Evolutionary conservation across 2,329 filamentous ascomycete genomes (phyloP).

Genomic region (Pyrenophora teres): DNA sequence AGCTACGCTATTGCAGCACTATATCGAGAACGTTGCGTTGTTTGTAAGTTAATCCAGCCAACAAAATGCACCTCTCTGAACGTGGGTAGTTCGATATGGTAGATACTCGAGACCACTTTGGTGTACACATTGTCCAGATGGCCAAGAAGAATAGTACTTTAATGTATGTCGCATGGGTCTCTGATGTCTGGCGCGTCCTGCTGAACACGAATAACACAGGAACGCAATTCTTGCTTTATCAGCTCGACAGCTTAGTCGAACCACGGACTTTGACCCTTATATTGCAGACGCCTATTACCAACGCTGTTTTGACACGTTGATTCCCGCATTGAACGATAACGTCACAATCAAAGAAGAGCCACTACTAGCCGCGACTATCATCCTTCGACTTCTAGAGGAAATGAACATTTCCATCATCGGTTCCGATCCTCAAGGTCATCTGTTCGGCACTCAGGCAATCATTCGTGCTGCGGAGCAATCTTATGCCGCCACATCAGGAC

Average conservation of each 20-base stretch:
- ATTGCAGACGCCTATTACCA: constrained; percentile 51
- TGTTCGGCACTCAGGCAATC: constrained; percentile 47
- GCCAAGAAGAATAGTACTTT: constrained; percentile 47
- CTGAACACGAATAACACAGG: background rate
- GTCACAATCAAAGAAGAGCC: constrained; percentile 49
- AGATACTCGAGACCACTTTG: constrained; percentile 41
- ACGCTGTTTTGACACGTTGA: constrained; percentile 48
- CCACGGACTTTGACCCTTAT: constrained; percentile 47
- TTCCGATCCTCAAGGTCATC: constrained; percentile 45
- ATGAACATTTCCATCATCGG: constrained; percentile 49
- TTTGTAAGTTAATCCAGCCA: constrained; percentile 30
- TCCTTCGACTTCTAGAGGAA: constrained; percentile 49
- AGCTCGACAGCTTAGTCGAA: constrained; percentile 50
- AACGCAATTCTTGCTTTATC: constrained; percentile 52
- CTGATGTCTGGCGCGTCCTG: too few species aligned
- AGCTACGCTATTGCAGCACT: constrained; percentile 45
- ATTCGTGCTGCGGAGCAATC: constrained; percentile 43
- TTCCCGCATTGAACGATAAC: constrained; percentile 48
- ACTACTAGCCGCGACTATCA: constrained; percentile 49
- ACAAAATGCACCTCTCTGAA: background rate
- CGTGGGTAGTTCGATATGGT: constrained; percentile 43
- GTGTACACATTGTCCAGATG: constrained; percentile 42
- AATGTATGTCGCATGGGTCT: constrained; percentile 23
- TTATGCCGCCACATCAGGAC: constrained; percentile 38
- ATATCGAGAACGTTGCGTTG: constrained; percentile 44